Evolutionary conservation across 768 basidiomycete genomes (phyloP).

Genomic region (Coprinellus micaceus): DNA sequence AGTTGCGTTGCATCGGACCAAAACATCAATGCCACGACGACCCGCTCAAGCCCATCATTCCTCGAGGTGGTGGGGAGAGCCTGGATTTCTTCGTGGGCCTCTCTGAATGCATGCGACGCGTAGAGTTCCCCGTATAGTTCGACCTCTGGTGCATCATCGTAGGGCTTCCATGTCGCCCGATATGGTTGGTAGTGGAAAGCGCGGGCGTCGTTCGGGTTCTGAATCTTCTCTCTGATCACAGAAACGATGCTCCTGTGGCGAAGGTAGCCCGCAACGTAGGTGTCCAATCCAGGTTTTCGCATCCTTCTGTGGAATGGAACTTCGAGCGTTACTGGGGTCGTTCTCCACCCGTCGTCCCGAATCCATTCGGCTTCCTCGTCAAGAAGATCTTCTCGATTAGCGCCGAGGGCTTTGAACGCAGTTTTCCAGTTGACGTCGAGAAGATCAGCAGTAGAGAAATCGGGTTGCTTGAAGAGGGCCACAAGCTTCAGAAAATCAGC

Average conservation of each 20-base stretch:
- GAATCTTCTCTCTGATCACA: not conserved
- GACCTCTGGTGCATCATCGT: slow-evolving; percentile 9
- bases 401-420: not conserved
- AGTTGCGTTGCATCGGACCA: slow-evolving; percentile 21
- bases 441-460: not conserved
- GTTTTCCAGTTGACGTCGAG: not conserved
- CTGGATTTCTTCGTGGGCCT: slow-evolving; percentile 14
- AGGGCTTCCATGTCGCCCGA: slow-evolving; percentile 21
- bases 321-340: not conserved
- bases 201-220: not conserved
- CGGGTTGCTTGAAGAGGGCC: not conserved
- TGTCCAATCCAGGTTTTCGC: not conserved
- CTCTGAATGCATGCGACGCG: slow-evolving; percentile 16
- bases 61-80: not conserved
- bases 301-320: not conserved
- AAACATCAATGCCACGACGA: slow-evolving; percentile 13
- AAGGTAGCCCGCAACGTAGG: not conserved
- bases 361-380: not conserved
- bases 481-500: not conserved
- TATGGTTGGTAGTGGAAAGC: slow-evolving; percentile 24
- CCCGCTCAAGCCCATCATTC: slow-evolving; percentile 12
- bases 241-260: slow-evolving; percentile 2
- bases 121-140: slow-evolving; percentile 19
- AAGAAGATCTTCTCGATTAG: not conserved
- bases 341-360: slow-evolving; percentile 1